These are phyloP conservation scores for Stachybotrys elegans DNA, from an alignment of 2,329 filamentous ascomycete genomes.

Conservation along the genomic window DNA sequence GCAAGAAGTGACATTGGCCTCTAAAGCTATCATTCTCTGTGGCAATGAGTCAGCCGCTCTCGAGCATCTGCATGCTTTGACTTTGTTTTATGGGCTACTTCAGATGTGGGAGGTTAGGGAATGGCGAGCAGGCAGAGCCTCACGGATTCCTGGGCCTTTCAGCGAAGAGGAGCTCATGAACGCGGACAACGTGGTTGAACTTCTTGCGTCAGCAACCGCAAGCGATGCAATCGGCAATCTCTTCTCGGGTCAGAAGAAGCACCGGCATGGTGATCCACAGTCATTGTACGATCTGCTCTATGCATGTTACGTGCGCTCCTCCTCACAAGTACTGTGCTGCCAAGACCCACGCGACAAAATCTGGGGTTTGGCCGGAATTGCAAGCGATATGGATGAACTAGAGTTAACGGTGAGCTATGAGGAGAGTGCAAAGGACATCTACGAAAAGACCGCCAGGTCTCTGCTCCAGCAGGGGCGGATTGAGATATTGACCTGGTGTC, in stretches of 20 bases:
- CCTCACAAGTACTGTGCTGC: background rate
- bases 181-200: background rate
- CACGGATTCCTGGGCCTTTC: constrained; percentile 8
- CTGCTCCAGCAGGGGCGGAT: constrained; percentile 3
- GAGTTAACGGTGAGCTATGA: constrained; percentile 2
- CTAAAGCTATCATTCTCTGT: constrained; percentile 2
- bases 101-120: constrained; percentile 4
- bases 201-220: background rate
- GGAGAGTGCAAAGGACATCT: background rate
- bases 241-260: constrained; percentile 4
- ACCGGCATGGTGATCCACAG: background rate
- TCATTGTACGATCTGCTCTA: constrained; percentile 4
- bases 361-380: constrained; percentile 5
- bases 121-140: constrained; percentile 2
- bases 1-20: constrained; percentile 7
- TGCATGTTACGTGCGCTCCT: constrained; percentile 2
- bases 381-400: constrained; percentile 4
- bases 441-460: constrained; percentile 4
- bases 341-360: constrained; percentile 8
- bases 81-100: constrained; percentile 6
- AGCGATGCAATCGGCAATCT: constrained; percentile 2
- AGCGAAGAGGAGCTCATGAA: constrained; percentile 4
- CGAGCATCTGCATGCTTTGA: constrained; percentile 3
- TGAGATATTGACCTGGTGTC: constrained; percentile 7
- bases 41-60: background rate